phyloP scores from a whole-genome alignment of 345 rosid genomes.

The Capsella bursapastoris region DNA sequence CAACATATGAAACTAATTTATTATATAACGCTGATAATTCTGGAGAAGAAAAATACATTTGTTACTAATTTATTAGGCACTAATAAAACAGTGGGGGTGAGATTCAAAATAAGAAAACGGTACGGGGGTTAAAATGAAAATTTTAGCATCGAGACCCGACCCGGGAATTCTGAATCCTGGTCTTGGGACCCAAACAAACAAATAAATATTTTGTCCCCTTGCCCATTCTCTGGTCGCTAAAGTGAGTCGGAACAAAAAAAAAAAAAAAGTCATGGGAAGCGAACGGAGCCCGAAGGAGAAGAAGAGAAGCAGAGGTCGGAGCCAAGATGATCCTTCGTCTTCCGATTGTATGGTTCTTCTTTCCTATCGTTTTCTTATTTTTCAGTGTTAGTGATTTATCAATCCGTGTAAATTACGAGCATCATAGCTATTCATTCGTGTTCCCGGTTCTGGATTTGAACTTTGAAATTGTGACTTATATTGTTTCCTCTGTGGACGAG shows the following conservation, averaged over 20 bases:
- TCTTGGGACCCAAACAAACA: constrained; percentile 10
- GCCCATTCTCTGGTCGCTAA: neutral
- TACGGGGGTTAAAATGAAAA: constrained; percentile 2
- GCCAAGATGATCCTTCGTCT: constrained; percentile 45
- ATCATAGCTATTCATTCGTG: neutral
- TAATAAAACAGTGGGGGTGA: neutral
- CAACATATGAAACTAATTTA: neutral
- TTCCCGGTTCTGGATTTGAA: neutral
- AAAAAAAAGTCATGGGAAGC: constrained; percentile 55
- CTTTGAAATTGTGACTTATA: constrained; percentile 2
- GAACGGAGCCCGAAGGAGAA: constrained; percentile 62
- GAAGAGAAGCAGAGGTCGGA: constrained; percentile 56
- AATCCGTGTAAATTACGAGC: neutral
- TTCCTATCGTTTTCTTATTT: neutral
- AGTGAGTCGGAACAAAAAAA: neutral
- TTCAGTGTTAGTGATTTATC: neutral
- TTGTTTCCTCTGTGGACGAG: neutral
- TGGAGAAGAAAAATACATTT: neutral
- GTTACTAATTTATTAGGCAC: too few relatives aligned
- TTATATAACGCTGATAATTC: neutral
- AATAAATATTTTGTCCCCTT: neutral
- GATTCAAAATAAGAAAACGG: neutral
- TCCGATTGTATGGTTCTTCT: constrained; percentile 46
- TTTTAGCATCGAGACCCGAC: constrained; percentile 23
- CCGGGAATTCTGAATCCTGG: constrained; percentile 2